A percentile compares a stretch with the other conserved stretches of the same genome.
Evolutionary conservation across 495 filamentous ascomycete genomes (phyloP).

Genomic region (Xylaria nigripes): DNA sequence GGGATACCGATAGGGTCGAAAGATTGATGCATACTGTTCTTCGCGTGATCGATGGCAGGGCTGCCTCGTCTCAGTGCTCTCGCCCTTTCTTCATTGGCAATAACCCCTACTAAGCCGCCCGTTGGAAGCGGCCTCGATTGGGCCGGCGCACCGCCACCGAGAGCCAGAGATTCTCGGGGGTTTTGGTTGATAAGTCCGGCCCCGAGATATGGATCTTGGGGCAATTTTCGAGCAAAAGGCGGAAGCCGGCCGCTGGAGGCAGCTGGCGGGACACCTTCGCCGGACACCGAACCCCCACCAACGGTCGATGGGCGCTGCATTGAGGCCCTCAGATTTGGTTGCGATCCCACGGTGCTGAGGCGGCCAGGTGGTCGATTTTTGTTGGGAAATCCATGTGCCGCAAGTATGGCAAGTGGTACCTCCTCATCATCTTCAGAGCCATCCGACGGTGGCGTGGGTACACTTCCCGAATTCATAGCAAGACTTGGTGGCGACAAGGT

Average conservation of each 20-base stretch:
- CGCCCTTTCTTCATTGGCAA: slow-evolving; percentile 73
- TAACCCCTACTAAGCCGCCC: slow-evolving; percentile 84
- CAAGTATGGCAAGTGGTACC: slow-evolving; percentile 77
- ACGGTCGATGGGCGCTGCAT: slow-evolving; percentile 16
- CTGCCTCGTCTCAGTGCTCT: slow-evolving; percentile 71
- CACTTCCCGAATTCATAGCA: slow-evolving; percentile 18
- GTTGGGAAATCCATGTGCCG: slow-evolving; percentile 86
- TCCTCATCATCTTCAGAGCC: slow-evolving; percentile 78
- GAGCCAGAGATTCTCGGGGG: slow-evolving; percentile 67
- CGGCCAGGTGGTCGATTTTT: slow-evolving; percentile 71
- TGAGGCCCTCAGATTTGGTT: slow-evolving; percentile 50
- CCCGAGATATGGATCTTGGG: slow-evolving; percentile 82
- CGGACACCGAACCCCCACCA: slow-evolving; percentile 18
- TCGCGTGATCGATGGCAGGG: slow-evolving; percentile 48
- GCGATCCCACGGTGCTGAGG: slow-evolving; percentile 56
- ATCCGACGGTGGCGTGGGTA: slow-evolving; percentile 32
- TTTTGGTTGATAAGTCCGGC: slow-evolving; percentile 67
- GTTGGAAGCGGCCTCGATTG: slow-evolving; percentile 38
- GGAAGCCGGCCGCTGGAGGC: slow-evolving; percentile 46
- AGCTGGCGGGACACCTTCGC: slow-evolving; percentile 15
- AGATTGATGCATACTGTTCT: slow-evolving; percentile 20
- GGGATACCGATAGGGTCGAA: slow-evolving; percentile 43
- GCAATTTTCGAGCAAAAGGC: slow-evolving; percentile 78
- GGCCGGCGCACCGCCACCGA: slow-evolving; percentile 55
- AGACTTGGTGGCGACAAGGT: slow-evolving; percentile 38